A percentile compares a stretch with the other conserved stretches of the same genome.
These are phyloP conservation scores for Sinapis alba DNA, from an alignment of 441 rosid species.

Conservation along the genomic window DNA sequence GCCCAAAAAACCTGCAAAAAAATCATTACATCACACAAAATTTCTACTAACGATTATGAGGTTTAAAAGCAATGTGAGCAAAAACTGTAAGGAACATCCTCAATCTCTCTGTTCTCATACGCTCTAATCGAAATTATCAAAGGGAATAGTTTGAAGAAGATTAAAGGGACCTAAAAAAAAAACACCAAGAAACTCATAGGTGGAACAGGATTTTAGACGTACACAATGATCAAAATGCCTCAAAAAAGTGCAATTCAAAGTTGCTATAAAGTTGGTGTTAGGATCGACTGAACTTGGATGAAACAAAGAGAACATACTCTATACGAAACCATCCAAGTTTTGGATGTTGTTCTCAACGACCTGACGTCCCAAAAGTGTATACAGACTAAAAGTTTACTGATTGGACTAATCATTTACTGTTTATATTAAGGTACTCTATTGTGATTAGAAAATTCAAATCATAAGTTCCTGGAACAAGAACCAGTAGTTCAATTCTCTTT, in stretches of 20 bases:
- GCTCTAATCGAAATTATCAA: too few species aligned
- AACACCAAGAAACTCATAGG: background rate
- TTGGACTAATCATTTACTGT: background rate
- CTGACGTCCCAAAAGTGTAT: conserved; percentile 46
- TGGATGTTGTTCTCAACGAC: conserved; percentile 63
- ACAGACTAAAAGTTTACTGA: background rate
- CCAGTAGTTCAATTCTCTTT: background rate
- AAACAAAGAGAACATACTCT: conserved; percentile 51
- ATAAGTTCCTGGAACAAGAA: background rate
- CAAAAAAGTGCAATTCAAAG: conserved; percentile 67
- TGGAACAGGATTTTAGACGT: conserved; percentile 35
- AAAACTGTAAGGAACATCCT: too few species aligned
- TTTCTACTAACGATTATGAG: too few species aligned
- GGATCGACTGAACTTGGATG: too few species aligned
- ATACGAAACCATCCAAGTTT: conserved; percentile 59
- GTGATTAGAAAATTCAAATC: background rate
- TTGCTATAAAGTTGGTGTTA: too few species aligned
- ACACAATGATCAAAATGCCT: conserved; percentile 83
- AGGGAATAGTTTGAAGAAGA: too few species aligned
- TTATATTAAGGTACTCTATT: background rate
- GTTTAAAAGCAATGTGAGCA: too few species aligned
- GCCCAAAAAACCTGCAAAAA: too few species aligned
- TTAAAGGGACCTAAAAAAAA: background rate
- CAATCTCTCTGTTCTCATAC: too few species aligned
- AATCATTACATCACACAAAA: too few species aligned